Evolutionary conservation across 805 yeast species (phyloP), one percentile per base, ranked within the genome.

Genomic region (Zygosaccharomyces gambellarensis): DNA sequence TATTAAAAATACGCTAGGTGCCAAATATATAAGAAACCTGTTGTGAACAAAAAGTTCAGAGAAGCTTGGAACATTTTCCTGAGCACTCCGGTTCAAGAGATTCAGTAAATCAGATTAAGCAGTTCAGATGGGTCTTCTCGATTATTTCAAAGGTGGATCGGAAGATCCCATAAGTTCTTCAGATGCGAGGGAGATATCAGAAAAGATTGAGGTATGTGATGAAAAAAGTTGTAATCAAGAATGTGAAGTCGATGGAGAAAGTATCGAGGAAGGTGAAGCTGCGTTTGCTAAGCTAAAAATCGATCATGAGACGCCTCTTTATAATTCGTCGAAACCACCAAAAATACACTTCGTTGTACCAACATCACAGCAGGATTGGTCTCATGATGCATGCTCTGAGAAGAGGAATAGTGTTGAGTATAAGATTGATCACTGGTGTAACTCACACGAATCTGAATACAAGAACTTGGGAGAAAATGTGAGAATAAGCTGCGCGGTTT

Each of bases 361-460:
- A 2, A 90, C 97, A 0, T 95, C 94, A 9, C 82, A 82, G 56
- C 63, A 78, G 0, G 95, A 92, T 67, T 92, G 99, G 99, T 71
- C 69, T 12, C 92, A 80, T 53, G 86, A 86, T 60, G 87, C 96
- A 2, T 72, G 76, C 7, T 41, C 23, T 17, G 71, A 65, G 28
- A 78, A 75, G 28, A 46, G 61, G 22, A 68, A 71, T 3, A 71
- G 82, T 0, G 70, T 85, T 32, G 77, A 81, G 34, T 55, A 73
- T 32, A 70, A 67, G 9, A 69, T 81, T 8, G 64, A 67, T 19
- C 50, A 60, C n/a, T 79, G 77, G 77, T 56, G 69, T 66, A 45
- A 56, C 30, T 10, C 45, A 41, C 19, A 69, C 55, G 57, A 62
- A 51, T 10, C 54, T 36, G 46, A 59, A 46, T 46, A 58, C 55